These are phyloP conservation scores for Flaveria linearis DNA, from an alignment of 129 eudicot species.

Conservation along the genomic window DNA sequence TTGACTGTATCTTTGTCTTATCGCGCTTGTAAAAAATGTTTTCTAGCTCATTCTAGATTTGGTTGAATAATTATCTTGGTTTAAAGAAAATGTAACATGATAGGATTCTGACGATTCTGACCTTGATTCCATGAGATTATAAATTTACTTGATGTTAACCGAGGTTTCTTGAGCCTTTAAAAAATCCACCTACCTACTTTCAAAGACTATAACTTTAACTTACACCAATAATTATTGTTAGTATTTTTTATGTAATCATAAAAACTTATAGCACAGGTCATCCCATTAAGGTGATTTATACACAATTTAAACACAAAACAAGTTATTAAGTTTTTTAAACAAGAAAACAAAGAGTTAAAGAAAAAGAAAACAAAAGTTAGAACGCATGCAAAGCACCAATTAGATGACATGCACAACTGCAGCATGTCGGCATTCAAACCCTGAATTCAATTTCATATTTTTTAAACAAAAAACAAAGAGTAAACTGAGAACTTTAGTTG, in stretches of 20 bases:
- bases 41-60: too few relatives aligned
- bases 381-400: neutral
- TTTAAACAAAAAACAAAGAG: neutral
- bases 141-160: neutral
- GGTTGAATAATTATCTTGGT: too few relatives aligned
- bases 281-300: neutral
- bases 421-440: conserved; percentile 16
- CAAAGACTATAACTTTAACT: neutral
- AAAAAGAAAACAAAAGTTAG: neutral
- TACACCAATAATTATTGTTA: neutral
- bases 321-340: too few relatives aligned
- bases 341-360: too few relatives aligned
- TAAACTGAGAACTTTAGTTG: conserved; percentile 32
- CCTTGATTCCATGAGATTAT: neutral
- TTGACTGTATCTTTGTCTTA: too few relatives aligned
- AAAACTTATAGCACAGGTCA: too few relatives aligned
- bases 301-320: too few relatives aligned
- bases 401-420: conserved; percentile 36
- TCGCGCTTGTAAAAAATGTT: too few relatives aligned
- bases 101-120: neutral
- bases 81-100: neutral
- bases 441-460: neutral
- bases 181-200: neutral
- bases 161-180: conserved; percentile 33
- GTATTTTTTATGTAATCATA: neutral